Conservation (phyloP, 306 rosid species). For the Senna tora region DNA sequence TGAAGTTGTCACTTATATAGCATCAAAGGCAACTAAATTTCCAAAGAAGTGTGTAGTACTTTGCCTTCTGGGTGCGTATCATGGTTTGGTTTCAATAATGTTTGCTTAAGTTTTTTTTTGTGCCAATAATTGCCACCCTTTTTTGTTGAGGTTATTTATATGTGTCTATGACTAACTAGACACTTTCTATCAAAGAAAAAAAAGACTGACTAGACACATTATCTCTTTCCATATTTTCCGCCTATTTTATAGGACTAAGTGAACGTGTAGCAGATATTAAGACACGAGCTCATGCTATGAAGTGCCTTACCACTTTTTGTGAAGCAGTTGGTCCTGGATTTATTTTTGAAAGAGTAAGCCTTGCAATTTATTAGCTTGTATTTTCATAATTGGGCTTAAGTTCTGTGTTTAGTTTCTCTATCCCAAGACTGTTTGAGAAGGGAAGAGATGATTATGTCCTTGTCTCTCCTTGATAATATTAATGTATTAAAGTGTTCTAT, state of each 20-base stretch:
- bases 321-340: slow-evolving; percentile 99
- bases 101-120: slow-evolving; percentile 3
- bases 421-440: background rate
- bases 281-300: slow-evolving; percentile 90
- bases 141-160: background rate
- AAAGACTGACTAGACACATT: background rate
- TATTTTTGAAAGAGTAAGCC: slow-evolving; percentile 90
- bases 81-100: slow-evolving; percentile 17
- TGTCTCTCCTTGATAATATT: background rate
- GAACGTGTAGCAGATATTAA: slow-evolving; percentile 99
- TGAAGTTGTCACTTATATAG: slow-evolving; percentile 75
- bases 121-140: background rate
- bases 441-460: background rate
- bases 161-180: background rate
- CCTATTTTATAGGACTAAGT: slow-evolving; percentile 66
- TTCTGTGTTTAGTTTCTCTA: slow-evolving; percentile 6
- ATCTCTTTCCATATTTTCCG: slow-evolving; percentile 7
- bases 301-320: slow-evolving; percentile 85
- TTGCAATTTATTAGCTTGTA: slow-evolving; percentile 23
- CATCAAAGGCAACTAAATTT: slow-evolving; percentile 72
- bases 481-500: background rate
- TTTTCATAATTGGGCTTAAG: background rate
- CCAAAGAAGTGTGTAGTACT: slow-evolving; percentile 96
- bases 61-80: slow-evolving; percentile 80
- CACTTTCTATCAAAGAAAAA: too few relatives aligned